A percentile compares a stretch with the other conserved stretches of the same genome.
Conservation (phyloP, 2,329 filamentous ascomycete species). For the Monosporascus sp. region DNA sequence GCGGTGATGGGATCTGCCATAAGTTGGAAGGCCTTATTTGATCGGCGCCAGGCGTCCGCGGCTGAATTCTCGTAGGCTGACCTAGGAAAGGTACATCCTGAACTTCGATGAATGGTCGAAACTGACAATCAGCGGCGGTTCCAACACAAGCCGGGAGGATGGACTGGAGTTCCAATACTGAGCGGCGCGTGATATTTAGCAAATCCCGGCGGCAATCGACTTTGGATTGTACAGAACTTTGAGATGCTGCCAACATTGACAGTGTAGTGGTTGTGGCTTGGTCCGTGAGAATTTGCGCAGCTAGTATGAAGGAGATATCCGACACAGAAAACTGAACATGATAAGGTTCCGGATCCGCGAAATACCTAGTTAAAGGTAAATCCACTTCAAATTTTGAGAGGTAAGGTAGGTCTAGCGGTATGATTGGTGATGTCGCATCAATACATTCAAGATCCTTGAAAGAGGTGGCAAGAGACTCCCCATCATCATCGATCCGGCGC, state of each 20-base stretch:
- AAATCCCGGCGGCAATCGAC: slow-evolving; percentile 35
- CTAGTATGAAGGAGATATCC: slow-evolving; percentile 58
- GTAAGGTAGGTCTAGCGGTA: slow-evolving; percentile 44
- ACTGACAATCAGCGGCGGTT: slow-evolving; percentile 34
- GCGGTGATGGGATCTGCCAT: slow-evolving; percentile 62
- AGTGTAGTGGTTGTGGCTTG: slow-evolving; percentile 55
- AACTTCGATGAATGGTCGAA: slow-evolving; percentile 50
- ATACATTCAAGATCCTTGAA: slow-evolving; percentile 42
- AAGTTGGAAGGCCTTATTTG: slow-evolving; percentile 46
- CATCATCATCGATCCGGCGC: slow-evolving; percentile 45
- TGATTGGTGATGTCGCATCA: slow-evolving; percentile 42
- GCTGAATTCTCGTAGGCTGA: slow-evolving; percentile 47
- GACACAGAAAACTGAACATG: slow-evolving; percentile 38
- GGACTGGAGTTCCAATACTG: slow-evolving; percentile 42
- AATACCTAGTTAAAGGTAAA: slow-evolving; percentile 48
- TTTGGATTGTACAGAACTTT: slow-evolving; percentile 23
- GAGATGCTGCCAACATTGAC: slow-evolving; percentile 20
- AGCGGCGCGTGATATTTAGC: slow-evolving; percentile 38
- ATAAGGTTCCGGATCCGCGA: slow-evolving; percentile 54
- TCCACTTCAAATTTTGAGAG: slow-evolving; percentile 45
- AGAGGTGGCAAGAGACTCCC: slow-evolving; percentile 46
- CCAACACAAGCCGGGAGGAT: slow-evolving; percentile 41
- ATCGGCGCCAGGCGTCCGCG: slow-evolving; percentile 42
- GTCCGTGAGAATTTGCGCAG: slow-evolving; percentile 67
- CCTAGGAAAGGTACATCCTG: slow-evolving; percentile 51